Conservation (phyloP, 1,284 basidiomycete genomes). For the Melampsora larici-populina region DNA sequence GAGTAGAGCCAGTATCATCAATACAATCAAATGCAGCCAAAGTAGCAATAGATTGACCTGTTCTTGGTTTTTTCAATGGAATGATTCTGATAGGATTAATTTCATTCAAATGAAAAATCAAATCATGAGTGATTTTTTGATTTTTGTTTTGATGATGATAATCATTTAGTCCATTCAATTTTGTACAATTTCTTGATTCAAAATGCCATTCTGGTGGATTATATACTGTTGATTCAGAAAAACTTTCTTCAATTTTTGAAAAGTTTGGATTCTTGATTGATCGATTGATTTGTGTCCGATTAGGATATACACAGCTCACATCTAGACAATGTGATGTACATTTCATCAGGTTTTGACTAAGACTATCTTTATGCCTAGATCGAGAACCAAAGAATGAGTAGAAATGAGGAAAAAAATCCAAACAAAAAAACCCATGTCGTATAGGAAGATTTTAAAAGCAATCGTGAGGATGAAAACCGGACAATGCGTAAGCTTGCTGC, state of each 20-base stretch:
- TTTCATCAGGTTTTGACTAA: neutral
- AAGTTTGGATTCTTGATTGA: neutral
- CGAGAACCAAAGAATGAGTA: too few species aligned
- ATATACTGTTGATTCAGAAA: slow-evolving; percentile 25
- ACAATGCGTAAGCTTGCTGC: too few species aligned
- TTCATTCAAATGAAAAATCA: slow-evolving; percentile 19
- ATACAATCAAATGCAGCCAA: slow-evolving; percentile 36
- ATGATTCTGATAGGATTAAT: slow-evolving; percentile 14
- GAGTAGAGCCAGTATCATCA: slow-evolving; percentile 28
- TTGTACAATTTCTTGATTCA: slow-evolving; percentile 21
- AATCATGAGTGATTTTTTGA: neutral
- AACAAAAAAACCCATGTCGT: too few species aligned
- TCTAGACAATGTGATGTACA: neutral
- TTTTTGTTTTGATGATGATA: neutral
- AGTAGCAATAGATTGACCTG: neutral
- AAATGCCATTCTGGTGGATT: slow-evolving; percentile 40
- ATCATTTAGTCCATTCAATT: slow-evolving; percentile 13
- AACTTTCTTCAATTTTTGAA: neutral
- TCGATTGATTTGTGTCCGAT: neutral
- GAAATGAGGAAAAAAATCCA: too few species aligned
- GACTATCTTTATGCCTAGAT: too few species aligned
- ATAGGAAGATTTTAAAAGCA: too few species aligned
- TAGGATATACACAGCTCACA: neutral
- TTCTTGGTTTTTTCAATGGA: slow-evolving; percentile 22
- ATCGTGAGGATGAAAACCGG: too few species aligned